Conservation (phyloP, 257 asterid genomes). For the Eustoma russellianum region DNA sequence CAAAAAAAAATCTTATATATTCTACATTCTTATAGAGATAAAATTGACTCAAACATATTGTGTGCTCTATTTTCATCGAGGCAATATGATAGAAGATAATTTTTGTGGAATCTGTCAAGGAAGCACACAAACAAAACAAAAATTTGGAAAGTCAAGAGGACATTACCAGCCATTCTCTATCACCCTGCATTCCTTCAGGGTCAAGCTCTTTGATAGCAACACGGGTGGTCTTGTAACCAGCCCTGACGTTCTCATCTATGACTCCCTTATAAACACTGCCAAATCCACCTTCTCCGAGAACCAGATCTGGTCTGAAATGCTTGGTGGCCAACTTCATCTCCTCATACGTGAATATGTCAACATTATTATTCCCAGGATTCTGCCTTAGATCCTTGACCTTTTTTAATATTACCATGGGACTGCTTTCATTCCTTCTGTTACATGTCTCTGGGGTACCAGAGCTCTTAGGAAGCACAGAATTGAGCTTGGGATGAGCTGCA, state of each 20-base stretch:
- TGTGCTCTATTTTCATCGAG: too few species aligned
- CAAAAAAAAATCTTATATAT: too few species aligned
- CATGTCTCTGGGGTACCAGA: slow-evolving; percentile 10
- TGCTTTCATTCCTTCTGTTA: slow-evolving; percentile 20
- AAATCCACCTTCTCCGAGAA: slow-evolving; percentile 93
- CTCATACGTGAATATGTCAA: slow-evolving; percentile 76
- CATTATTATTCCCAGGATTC: slow-evolving; percentile 60
- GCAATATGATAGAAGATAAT: not conserved
- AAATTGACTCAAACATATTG: too few species aligned
- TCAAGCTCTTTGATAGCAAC: slow-evolving; percentile 95
- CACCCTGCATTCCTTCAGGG: slow-evolving; percentile 88
- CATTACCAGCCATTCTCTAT: slow-evolving; percentile 82
- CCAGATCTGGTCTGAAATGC: slow-evolving; percentile 74
- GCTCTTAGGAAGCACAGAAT: slow-evolving; percentile 22
- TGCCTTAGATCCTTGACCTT: slow-evolving; percentile 67
- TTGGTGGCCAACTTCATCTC: slow-evolving; percentile 94
- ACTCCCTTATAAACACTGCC: slow-evolving; percentile 88
- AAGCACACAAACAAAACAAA: not conserved
- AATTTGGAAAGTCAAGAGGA: not conserved
- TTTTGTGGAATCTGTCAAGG: too few species aligned
- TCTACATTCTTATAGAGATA: too few species aligned
- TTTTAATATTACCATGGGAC: slow-evolving; percentile 43
- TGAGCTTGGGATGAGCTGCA: slow-evolving; percentile 27
- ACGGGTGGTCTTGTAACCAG: slow-evolving; percentile 43
- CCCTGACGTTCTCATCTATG: slow-evolving; percentile 59